These are phyloP conservation scores for Colletotrichum sidae DNA, from an alignment of 2,329 filamentous ascomycete genomes.

Conservation along the genomic window DNA sequence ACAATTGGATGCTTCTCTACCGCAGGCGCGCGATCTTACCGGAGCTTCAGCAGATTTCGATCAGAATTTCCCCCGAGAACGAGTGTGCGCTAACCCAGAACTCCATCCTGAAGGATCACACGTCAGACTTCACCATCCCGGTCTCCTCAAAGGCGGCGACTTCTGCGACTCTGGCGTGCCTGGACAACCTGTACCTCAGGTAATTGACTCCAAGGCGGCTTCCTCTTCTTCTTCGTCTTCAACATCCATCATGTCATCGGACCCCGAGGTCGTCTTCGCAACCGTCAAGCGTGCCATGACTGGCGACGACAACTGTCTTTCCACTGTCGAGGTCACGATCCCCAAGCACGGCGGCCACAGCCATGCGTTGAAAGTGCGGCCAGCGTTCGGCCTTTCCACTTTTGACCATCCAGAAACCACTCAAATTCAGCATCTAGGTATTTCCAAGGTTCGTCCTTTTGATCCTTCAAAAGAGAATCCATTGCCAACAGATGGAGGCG, in stretches of 20 bases:
- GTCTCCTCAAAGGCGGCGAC: constrained; percentile 38
- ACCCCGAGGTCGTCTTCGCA: constrained; percentile 37
- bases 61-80: constrained; percentile 11
- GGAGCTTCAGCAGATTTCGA: constrained; percentile 1
- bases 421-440: constrained; percentile 25
- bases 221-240: constrained; percentile 22
- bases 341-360: constrained; percentile 40
- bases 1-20: not conserved
- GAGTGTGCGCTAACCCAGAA: constrained; percentile 32
- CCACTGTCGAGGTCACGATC: constrained; percentile 30
- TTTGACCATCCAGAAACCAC: constrained; percentile 21
- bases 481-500: not conserved
- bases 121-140: constrained; percentile 35
- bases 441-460: constrained; percentile 41
- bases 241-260: constrained; percentile 32
- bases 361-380: constrained; percentile 42
- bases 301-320: constrained; percentile 33
- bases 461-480: constrained; percentile 22
- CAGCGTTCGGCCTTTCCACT: constrained; percentile 39
- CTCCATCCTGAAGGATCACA: constrained; percentile 35
- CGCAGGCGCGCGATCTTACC: not conserved
- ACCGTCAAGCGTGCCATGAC: constrained; percentile 38
- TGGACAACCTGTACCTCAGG: constrained; percentile 28
- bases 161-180: constrained; percentile 39
- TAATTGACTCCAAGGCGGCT: constrained; percentile 2